Conservation (phyloP, 2,329 filamentous ascomycete species). For the Exophiala oligosperma region DNA sequence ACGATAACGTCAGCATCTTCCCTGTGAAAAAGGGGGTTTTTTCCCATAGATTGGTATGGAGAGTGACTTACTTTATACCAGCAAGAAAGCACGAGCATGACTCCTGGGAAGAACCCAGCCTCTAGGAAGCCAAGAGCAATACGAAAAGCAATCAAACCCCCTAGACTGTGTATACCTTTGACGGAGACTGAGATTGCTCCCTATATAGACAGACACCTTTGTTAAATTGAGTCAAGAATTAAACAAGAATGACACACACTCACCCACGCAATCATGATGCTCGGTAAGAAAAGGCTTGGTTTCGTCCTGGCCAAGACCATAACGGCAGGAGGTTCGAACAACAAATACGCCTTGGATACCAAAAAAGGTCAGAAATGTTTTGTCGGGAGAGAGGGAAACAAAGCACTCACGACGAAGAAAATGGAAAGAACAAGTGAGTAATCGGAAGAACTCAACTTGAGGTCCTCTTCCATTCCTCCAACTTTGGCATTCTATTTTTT, state of each 20-base stretch:
- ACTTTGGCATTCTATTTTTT: slow-evolving; percentile 41
- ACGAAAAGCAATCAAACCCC: slow-evolving; percentile 41
- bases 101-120: slow-evolving; percentile 41
- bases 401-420: slow-evolving; percentile 47
- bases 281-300: slow-evolving; percentile 20
- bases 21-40: too few species aligned
- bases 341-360: slow-evolving; percentile 14
- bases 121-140: slow-evolving; percentile 39
- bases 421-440: slow-evolving; percentile 52
- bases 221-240: too few species aligned
- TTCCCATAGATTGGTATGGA: background rate
- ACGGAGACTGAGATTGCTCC: slow-evolving; percentile 51
- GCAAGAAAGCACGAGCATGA: slow-evolving; percentile 60
- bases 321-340: slow-evolving; percentile 47
- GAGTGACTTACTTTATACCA: slow-evolving; percentile 58
- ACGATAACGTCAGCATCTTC: too few species aligned
- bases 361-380: background rate
- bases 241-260: background rate
- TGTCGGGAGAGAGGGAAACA: too few species aligned
- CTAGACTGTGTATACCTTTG: slow-evolving; percentile 50
- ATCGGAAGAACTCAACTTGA: slow-evolving; percentile 46
- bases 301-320: slow-evolving; percentile 40
- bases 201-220: slow-evolving; percentile 15
- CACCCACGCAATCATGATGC: slow-evolving; percentile 26
- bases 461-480: slow-evolving; percentile 43